A percentile compares a stretch with the other conserved stretches of the same genome.
Evolutionary conservation across 208 protist species (phyloP).

Genomic region (Leptomonas seymouri): DNA sequence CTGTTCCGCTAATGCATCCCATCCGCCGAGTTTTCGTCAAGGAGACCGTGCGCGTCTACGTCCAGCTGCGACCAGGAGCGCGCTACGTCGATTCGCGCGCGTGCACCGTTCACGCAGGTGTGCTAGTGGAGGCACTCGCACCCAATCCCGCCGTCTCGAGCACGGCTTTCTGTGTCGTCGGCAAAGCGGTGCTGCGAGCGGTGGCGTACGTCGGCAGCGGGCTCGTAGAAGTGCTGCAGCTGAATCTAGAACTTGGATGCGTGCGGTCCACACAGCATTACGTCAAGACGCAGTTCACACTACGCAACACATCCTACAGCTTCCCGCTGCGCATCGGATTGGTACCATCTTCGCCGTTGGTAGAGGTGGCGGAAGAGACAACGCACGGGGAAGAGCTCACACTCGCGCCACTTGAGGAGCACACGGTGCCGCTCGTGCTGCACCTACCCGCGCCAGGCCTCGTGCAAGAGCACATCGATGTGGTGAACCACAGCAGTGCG

Average conservation of each 20-base stretch:
- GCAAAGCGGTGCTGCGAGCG: conserved; percentile 47
- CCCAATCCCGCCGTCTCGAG: conserved; percentile 35
- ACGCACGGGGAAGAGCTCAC: conserved; percentile 26
- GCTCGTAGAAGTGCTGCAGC: conserved; percentile 39
- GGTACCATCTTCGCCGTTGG: conserved; percentile 33
- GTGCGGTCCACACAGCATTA: conserved; percentile 42
- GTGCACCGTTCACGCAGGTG: conserved; percentile 58
- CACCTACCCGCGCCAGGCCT: conserved; percentile 57
- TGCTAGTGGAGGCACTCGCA: conserved; percentile 73
- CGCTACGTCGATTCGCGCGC: conserved; percentile 45
- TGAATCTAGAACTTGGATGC: conserved; percentile 50
- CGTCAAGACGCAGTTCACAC: conserved; percentile 38
- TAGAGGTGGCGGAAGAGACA: conserved; percentile 33
- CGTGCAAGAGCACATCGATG: conserved; percentile 50
- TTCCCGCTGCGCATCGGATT: conserved; percentile 55
- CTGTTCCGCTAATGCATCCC: conserved; percentile 54
- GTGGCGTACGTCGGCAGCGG: conserved; percentile 61
- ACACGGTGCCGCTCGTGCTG: conserved; percentile 46
- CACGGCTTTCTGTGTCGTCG: conserved; percentile 49
- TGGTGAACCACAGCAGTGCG: conserved; percentile 69
- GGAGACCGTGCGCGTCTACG: conserved; percentile 77
- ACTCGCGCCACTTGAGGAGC: conserved; percentile 50
- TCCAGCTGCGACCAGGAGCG: conserved; percentile 61
- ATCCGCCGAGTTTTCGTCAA: conserved; percentile 58
- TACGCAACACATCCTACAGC: conserved; percentile 72